A percentile compares a stretch with the other conserved stretches of the same genome.
Evolutionary conservation across 306 rosid species (phyloP).

Genomic region (Echinosophora koreensis): DNA sequence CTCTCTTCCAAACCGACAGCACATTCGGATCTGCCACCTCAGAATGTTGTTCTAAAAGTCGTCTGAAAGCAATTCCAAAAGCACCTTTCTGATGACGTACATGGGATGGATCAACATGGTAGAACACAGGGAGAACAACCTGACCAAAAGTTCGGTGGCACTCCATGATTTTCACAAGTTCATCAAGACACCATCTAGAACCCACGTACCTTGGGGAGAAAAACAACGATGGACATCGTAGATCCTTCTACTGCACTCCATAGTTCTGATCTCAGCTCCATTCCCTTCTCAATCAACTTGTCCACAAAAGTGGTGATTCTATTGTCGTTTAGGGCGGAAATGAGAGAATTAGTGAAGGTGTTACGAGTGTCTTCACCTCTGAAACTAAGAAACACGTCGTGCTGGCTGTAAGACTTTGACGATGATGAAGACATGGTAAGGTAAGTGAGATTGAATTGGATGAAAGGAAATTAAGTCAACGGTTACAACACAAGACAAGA

Average conservation of each 20-base stretch:
- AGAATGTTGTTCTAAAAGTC: too few relatives aligned
- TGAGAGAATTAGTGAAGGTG: not conserved
- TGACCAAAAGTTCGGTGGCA: not conserved
- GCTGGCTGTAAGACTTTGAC: not conserved
- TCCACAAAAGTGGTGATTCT: not conserved
- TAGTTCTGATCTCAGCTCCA: not conserved
- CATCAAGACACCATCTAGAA: conserved; percentile 41
- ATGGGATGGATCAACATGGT: not conserved
- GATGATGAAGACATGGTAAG: not conserved
- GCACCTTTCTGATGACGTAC: not conserved
- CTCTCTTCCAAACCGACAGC: not conserved
- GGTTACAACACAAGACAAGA: too few relatives aligned
- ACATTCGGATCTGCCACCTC: accelerated
- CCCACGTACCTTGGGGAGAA: not conserved
- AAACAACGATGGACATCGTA: not conserved
- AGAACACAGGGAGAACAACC: not conserved
- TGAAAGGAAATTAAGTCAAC: too few relatives aligned
- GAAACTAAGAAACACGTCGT: not conserved
- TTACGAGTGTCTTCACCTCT: not conserved
- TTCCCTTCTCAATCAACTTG: not conserved
- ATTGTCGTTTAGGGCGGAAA: not conserved
- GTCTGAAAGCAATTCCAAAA: not conserved
- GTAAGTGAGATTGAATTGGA: too few relatives aligned
- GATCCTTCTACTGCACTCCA: conserved; percentile 22
- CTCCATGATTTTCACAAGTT: not conserved